These are phyloP conservation scores for Closterium sp. DNA, from an alignment of 139 green algal genomes.

Conservation along the genomic window DNA sequence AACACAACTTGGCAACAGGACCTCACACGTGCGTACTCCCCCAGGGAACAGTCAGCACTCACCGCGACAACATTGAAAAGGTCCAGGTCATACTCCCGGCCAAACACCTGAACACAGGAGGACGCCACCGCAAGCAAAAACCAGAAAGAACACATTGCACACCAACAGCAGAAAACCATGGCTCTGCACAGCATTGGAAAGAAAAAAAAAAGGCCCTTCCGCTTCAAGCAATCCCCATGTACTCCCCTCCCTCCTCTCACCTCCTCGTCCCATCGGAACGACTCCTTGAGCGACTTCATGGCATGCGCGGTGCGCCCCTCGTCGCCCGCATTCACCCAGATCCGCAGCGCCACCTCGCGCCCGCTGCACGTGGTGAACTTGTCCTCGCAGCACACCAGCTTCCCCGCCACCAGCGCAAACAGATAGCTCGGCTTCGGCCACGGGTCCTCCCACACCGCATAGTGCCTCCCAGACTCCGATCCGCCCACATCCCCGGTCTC, in stretches of 20 bases:
- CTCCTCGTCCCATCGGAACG: constrained; percentile 94
- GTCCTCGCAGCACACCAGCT: constrained; percentile 76
- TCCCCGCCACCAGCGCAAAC: constrained; percentile 95
- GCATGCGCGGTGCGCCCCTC: constrained; percentile 74
- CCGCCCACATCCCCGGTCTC: constrained; percentile 69
- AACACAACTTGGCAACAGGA: too few relatives aligned
- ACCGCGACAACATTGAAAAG: constrained; percentile 93
- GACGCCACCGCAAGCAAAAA: neutral
- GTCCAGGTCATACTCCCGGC: constrained; percentile 96
- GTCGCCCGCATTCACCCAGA: constrained; percentile 78
- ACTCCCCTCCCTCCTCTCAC: neutral
- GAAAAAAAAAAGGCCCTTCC: neutral
- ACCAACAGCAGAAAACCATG: too few relatives aligned
- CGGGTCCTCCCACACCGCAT: constrained; percentile 86
- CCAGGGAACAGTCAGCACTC: too few relatives aligned
- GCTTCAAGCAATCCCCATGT: neutral
- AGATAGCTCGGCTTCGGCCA: constrained; percentile 97
- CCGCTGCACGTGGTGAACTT: constrained; percentile 78
- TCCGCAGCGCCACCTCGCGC: constrained; percentile 77
- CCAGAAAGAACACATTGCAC: neutral
- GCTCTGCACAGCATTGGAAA: neutral
- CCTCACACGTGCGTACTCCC: too few relatives aligned
- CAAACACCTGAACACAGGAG: constrained; percentile 51
- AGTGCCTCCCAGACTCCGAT: constrained; percentile 52
- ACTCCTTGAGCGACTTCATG: constrained; percentile 86